phyloP scores from a whole-genome alignment of 225 moss, liverwort and hornwort genomes.

The Pleurozium schreberi region DNA sequence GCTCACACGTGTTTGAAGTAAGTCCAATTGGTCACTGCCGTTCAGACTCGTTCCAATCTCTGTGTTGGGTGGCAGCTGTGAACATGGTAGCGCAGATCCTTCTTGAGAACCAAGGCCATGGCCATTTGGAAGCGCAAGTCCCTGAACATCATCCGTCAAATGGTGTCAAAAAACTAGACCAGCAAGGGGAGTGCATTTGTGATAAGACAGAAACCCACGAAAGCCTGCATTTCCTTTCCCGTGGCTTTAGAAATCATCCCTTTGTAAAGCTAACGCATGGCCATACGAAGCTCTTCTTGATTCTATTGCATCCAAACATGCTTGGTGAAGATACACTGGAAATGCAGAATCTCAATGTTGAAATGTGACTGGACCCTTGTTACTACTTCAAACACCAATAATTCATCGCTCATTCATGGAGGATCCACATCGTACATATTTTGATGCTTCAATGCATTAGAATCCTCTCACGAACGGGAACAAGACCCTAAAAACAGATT shows the following conservation, averaged over 20 bases:
- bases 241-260: too few relatives aligned
- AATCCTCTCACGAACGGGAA: not conserved
- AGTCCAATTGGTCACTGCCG: not conserved
- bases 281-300: not conserved
- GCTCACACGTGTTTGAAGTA: not conserved
- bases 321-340: too few relatives aligned
- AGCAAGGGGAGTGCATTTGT: not conserved
- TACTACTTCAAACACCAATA: not conserved
- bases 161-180: not conserved
- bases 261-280: too few relatives aligned
- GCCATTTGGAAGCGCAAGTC: not conserved
- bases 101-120: not conserved
- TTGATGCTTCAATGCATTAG: not conserved
- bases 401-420: not conserved
- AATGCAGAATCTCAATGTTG: not conserved
- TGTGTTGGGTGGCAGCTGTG: not conserved
- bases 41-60: not conserved
- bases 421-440: not conserved
- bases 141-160: not conserved
- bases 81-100: not conserved
- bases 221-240: not conserved
- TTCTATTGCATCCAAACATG: too few relatives aligned
- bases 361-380: not conserved
- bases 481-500: too few relatives aligned
- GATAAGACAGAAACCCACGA: not conserved